Evolutionary conservation across 2,329 filamentous ascomycete species (phyloP), one percentile per base, ranked within the genome.

Genomic region (Lomentospora prolificans): DNA sequence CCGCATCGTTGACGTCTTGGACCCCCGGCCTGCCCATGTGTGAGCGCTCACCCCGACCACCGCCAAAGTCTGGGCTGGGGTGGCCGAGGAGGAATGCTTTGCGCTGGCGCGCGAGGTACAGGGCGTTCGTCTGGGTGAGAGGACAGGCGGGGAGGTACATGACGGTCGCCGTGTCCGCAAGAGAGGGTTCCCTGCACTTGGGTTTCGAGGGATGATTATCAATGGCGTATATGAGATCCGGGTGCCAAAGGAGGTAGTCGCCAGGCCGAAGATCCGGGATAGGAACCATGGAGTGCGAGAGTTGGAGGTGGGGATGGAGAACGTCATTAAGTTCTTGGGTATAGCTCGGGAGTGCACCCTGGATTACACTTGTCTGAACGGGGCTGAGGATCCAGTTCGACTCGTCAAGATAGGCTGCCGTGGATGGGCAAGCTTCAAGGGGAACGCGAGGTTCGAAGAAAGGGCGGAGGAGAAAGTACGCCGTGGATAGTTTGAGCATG

Each of bases 401-500:
- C 6, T 30, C 24, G 22, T 25, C 25, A 22, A 56, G 54, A 14
- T 41, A 56, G 17, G 28, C 24, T 6, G 28, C 48, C 4, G 41
- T 30, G 14, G 54, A 44, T 2, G 30, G n/a, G 31, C 31, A 51
- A 4, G 30, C 30, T 7, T 41, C 46, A 27, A 28, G 31, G 12
- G 71, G 67, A 9, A 71, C 72, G 9, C 59, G 57, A 2, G 70
- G 68, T 4, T 64, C 62, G 69, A 91, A 90, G 69, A 91, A 90
- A 0, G 89, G 89, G 0, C 88, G 80, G 1, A 92, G 77, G 1
- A 92, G 77, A 61, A 83, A 83, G 68, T 92, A 92, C 1, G 86
- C 82, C 0, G 87, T 90, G 9, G 86, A 83, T 55, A 85, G 78
- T 50, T 77, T 76, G 27, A 90, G 69, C 60, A 90, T 75, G 0